phyloP scores from a whole-genome alignment of 495 filamentous ascomycete species.

The Durotheca rogersii region DNA sequence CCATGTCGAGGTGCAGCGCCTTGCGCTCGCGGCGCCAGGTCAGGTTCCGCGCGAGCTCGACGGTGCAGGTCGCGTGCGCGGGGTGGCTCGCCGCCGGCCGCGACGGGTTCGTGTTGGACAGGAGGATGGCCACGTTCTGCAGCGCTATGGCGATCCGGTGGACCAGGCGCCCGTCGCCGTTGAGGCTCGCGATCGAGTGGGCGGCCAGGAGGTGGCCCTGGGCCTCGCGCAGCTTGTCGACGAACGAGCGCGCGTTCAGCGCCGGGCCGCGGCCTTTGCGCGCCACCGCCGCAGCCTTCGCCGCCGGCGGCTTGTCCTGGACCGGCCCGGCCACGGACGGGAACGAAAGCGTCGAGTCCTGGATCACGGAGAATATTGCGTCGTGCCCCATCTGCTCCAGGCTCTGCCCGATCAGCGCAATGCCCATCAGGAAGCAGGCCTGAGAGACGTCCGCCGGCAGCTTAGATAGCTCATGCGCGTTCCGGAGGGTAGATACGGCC shows the following conservation, averaged over 20 bases:
- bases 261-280: constrained; percentile 27
- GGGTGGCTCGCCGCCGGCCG: constrained; percentile 48
- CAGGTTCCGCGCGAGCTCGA: constrained; percentile 64
- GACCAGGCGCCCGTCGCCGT: constrained; percentile 49
- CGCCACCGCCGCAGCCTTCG: constrained; percentile 32
- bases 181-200: constrained; percentile 53
- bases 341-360: constrained; percentile 86
- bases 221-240: constrained; percentile 60
- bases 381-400: constrained; percentile 70
- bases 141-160: constrained; percentile 60
- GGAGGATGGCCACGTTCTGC: constrained; percentile 61
- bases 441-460: constrained; percentile 42
- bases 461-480: constrained; percentile 46
- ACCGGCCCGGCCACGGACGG: constrained; percentile 56
- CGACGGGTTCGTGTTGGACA: constrained; percentile 57
- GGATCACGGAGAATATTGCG: constrained; percentile 82
- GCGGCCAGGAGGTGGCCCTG: constrained; percentile 59
- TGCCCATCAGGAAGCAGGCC: constrained; percentile 59
- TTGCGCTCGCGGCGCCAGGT: constrained; percentile 60
- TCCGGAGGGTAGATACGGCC: constrained; percentile 53
- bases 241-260: constrained; percentile 45
- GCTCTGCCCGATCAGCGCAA: constrained; percentile 58
- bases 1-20: constrained; percentile 45
- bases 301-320: constrained; percentile 25
- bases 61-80: constrained; percentile 57